Percentiles rank a stretch among this genome's conserved stretches.
Evolutionary conservation across 495 filamentous ascomycete genomes (phyloP).

Genomic region (Rostrohypoxylon terebratum): DNA sequence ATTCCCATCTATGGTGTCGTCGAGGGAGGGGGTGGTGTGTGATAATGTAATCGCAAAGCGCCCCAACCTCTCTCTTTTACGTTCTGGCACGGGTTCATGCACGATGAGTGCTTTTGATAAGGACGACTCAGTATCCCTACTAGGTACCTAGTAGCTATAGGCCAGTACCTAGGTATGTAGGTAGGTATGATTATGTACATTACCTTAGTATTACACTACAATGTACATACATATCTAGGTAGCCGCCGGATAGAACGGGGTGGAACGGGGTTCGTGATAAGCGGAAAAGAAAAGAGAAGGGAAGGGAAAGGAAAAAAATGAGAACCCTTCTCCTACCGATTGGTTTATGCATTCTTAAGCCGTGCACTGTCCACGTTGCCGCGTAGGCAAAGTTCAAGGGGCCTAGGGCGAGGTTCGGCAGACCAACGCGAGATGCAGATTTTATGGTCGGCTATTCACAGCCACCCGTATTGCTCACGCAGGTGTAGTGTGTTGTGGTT

Average conservation of each 20-base stretch:
- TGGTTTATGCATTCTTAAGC: conserved; percentile 8
- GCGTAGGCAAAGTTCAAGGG: conserved; percentile 13
- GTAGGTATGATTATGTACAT: not conserved
- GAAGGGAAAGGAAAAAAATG: not conserved
- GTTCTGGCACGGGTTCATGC: conserved; percentile 12
- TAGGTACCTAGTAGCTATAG: not conserved
- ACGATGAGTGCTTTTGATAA: conserved; percentile 22
- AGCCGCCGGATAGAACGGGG: conserved; percentile 5
- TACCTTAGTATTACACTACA: too few species aligned
- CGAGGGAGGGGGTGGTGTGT: conserved; percentile 27
- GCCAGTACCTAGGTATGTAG: too few species aligned
- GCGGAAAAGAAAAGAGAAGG: conserved; percentile 1
- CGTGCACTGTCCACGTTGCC: conserved; percentile 7
- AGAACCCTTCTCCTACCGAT: conserved; percentile 18
- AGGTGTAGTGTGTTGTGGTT: conserved; percentile 24
- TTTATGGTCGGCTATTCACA: conserved; percentile 41
- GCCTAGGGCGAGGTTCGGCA: conserved; percentile 24
- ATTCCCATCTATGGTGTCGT: conserved; percentile 20
- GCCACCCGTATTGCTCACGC: conserved; percentile 43
- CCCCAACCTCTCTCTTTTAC: conserved; percentile 35
- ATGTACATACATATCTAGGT: not conserved
- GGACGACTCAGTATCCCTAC: not conserved
- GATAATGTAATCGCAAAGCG: conserved; percentile 19
- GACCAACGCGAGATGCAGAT: conserved; percentile 42
- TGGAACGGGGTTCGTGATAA: conserved; percentile 21